A percentile compares a stretch with the other conserved stretches of the same genome.
Conservation (phyloP, 805 yeast species). For the Cyberlindnera galapagoensis region DNA sequence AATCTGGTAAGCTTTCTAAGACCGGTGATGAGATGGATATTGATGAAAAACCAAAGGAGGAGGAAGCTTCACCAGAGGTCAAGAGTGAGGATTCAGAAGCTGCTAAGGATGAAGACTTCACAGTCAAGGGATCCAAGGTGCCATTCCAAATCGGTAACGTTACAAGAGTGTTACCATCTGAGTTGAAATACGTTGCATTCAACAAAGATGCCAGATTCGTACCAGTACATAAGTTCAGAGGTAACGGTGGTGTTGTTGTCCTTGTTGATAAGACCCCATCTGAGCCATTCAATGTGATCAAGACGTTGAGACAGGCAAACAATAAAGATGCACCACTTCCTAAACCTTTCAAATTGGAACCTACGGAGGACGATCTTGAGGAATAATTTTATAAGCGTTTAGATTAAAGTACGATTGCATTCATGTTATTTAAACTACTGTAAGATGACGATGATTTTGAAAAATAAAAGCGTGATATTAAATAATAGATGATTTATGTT, state of each 20-base stretch:
- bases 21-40: constrained; percentile 43
- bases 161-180: constrained; percentile 86
- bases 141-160: constrained; percentile 71
- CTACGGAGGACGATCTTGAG: constrained; percentile 12
- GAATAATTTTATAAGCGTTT: constrained; percentile 2
- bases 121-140: constrained; percentile 49
- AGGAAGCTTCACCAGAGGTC: constrained; percentile 20
- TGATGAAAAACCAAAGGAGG: constrained; percentile 30
- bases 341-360: constrained; percentile 55
- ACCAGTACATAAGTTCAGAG: constrained; percentile 75
- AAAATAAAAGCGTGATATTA: constrained; percentile 4
- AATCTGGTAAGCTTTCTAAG: constrained; percentile 44
- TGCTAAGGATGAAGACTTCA: constrained; percentile 24
- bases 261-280: constrained; percentile 57
- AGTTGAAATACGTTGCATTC: constrained; percentile 77
- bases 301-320: constrained; percentile 76
- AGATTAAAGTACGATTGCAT: not conserved
- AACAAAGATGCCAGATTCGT: constrained; percentile 65
- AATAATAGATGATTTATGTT: constrained; percentile 14
- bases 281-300: constrained; percentile 59
- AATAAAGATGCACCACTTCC: constrained; percentile 71
- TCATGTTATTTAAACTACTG: not conserved
- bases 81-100: constrained; percentile 3
- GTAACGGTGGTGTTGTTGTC: constrained; percentile 65
- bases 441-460: not conserved